Percentiles rank a stretch among this genome's conserved stretches.
phyloP scores from a whole-genome alignment of 2,329 filamentous ascomycete species.

The Bipolaris gigantea region DNA sequence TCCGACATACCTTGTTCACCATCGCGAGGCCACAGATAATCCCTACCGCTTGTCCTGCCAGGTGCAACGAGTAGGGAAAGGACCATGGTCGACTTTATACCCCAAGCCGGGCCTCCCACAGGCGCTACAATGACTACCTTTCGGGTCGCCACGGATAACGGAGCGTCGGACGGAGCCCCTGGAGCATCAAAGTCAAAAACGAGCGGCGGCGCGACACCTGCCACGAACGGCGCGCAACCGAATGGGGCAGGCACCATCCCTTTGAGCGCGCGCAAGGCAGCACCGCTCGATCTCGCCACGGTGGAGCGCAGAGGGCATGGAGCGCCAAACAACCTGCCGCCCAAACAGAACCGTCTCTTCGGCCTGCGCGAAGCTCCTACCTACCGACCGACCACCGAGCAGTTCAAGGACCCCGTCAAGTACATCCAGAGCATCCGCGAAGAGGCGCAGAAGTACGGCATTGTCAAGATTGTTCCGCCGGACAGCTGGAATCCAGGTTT shows the following conservation, averaged over 20 bases:
- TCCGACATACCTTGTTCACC: slow-evolving; percentile 3
- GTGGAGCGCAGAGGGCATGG: slow-evolving; percentile 90
- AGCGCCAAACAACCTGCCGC: slow-evolving; percentile 72
- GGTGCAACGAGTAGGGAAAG: slow-evolving; percentile 29
- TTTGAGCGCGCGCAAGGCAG: slow-evolving; percentile 65
- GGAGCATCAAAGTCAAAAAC: slow-evolving; percentile 37
- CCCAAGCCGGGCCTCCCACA: slow-evolving; percentile 34
- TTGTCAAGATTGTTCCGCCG: slow-evolving; percentile 94
- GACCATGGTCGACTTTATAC: slow-evolving; percentile 44
- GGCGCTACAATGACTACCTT: slow-evolving; percentile 45
- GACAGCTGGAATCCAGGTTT: slow-evolving; percentile 93
- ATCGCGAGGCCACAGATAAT: slow-evolving; percentile 15
- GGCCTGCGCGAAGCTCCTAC: slow-evolving; percentile 87
- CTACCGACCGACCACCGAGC: slow-evolving; percentile 85
- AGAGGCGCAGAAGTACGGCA: slow-evolving; percentile 83
- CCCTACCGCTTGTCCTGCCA: slow-evolving; percentile 20
- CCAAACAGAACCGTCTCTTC: slow-evolving; percentile 78
- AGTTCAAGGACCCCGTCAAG: slow-evolving; percentile 91
- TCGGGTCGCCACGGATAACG: slow-evolving; percentile 40
- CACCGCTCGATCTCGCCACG: slow-evolving; percentile 78
- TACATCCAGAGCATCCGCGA: slow-evolving; percentile 91
- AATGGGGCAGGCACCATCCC: slow-evolving; percentile 54
- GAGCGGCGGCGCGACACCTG: slow-evolving; percentile 27
- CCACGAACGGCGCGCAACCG: slow-evolving; percentile 39
- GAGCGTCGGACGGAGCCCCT: slow-evolving; percentile 23